phyloP scores from a whole-genome alignment of 345 rosid species.

The Citrus sinensis region DNA sequence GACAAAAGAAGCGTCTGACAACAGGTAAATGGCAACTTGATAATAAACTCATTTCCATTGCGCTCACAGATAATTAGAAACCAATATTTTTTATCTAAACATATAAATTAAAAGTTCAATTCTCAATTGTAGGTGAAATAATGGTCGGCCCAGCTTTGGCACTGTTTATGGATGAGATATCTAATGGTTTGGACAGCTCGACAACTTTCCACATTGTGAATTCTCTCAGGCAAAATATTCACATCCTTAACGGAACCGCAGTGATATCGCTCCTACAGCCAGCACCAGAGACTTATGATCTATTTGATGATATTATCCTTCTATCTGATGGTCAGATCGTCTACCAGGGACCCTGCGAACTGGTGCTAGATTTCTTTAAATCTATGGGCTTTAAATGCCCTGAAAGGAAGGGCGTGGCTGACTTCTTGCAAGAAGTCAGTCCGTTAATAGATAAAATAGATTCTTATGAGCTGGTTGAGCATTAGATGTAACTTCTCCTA shows the following conservation, averaged over 20 bases:
- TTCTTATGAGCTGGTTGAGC: neutral
- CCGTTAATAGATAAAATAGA: neutral
- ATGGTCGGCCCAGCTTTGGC: slow-evolving; percentile 68
- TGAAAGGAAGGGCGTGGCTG: slow-evolving; percentile 72
- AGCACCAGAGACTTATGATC: slow-evolving; percentile 71
- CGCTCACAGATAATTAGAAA: neutral
- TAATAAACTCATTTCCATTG: neutral
- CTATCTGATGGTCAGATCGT: slow-evolving; percentile 54
- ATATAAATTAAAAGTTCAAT: neutral
- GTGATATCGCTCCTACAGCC: slow-evolving; percentile 81
- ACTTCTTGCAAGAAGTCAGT: slow-evolving; percentile 77
- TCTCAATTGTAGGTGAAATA: slow-evolving; percentile 54
- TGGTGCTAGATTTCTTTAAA: slow-evolving; percentile 52
- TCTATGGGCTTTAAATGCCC: slow-evolving; percentile 73
- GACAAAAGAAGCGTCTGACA: slow-evolving; percentile 66
- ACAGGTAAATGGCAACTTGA: slow-evolving; percentile 37
- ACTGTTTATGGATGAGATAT: slow-evolving; percentile 74
- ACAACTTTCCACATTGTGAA: slow-evolving; percentile 70
- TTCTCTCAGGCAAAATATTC: slow-evolving; percentile 47
- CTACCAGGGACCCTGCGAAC: slow-evolving; percentile 47
- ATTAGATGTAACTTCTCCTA: neutral
- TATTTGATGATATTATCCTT: slow-evolving; percentile 70
- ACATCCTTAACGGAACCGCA: slow-evolving; percentile 55
- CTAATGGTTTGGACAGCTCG: slow-evolving; percentile 78
- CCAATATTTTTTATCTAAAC: neutral